Base-by-base conservation (phyloP, 768 basidiomycete species). In the Kwoniella heveanensis region DNA sequence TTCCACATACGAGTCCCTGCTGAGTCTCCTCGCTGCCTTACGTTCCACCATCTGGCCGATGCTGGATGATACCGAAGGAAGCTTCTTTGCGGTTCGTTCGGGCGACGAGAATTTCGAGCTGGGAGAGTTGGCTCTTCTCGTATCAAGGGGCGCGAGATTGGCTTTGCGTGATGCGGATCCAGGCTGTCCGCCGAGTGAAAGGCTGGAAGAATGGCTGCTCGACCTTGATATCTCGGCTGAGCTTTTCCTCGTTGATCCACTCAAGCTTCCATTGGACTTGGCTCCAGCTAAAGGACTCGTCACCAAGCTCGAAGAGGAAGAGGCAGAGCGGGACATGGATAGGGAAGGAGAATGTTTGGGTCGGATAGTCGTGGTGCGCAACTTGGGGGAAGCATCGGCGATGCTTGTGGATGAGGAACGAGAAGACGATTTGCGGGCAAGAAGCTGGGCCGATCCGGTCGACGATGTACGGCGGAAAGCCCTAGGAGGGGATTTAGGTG, bases 321-420 rank as follows among this genome's bases (percentile, higher is more conserved):
- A 62, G 36, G 54, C 56, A 17, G 65, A 61, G 17, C 65, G 53
- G n/a, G 65, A 66, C 44, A 65, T 54, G 36, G 64, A 65, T 7
- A 65, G 13, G n/a, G 64, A 65, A 13, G 64, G 64, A 1, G 64
- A 65, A 29, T 60, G 53, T 60, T 60, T 55, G 3, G 64, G 64
- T 39, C 58, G 58, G 19, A 60, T 22, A 24, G 50, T 37, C 17
- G 21, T 22, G 5, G 52, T 57, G 13, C 32, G 48, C 10, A 51
- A 27, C 17, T 46, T 30, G 27, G 64, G 54, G 17, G 57, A 65
- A n/a, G 60, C 37, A 17, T 44, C 39, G 39, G 8, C 39, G 39
- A 19, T 44, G 15, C 19, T 44, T 8, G 65, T 52, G 21, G 55
- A 56, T 26, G 65, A 66, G 26, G 62, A 64, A n/a, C 32, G 53